phyloP scores from a whole-genome alignment of 768 basidiomycete species.

The Leucocoprinus sp. region DNA sequence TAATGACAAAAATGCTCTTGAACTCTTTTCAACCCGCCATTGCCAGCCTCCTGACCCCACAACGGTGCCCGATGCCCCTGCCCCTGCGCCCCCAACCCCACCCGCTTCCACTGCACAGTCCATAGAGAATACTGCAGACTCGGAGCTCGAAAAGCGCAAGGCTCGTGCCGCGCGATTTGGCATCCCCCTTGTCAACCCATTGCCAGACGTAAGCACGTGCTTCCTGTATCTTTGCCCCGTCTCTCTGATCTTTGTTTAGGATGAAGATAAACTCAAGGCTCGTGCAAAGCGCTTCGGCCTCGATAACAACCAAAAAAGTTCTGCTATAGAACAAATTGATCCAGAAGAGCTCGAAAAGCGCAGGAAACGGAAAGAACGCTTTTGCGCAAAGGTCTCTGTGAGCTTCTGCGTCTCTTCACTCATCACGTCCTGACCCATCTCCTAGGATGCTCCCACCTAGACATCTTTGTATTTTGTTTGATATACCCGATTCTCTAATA shows the following conservation, averaged over 20 bases:
- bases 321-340: slow-evolving; percentile 35
- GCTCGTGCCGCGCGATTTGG: slow-evolving; percentile 65
- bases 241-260: slow-evolving; percentile 23
- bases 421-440: not conserved
- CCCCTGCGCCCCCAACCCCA: slow-evolving; percentile 12
- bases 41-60: slow-evolving; percentile 2
- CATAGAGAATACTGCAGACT: slow-evolving; percentile 24
- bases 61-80: slow-evolving; percentile 4
- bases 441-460: slow-evolving; percentile 5
- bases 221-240: slow-evolving; percentile 3
- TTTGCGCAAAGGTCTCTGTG: slow-evolving; percentile 28
- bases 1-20: slow-evolving; percentile 41
- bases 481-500: slow-evolving; percentile 7
- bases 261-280: slow-evolving; percentile 38
- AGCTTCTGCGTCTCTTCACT: slow-evolving; percentile 6
- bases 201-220: slow-evolving; percentile 9
- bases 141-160: slow-evolving; percentile 49
- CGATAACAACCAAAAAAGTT: slow-evolving; percentile 22
- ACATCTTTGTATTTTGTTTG: not conserved
- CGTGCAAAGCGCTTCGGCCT: slow-evolving; percentile 52
- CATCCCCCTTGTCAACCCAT: slow-evolving; percentile 44
- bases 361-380: slow-evolving; percentile 58
- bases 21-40: slow-evolving; percentile 34
- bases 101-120: slow-evolving; percentile 8
- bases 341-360: slow-evolving; percentile 50